phyloP scores from a whole-genome alignment of 495 filamentous ascomycete species.

The Pyrenula massariospora region DNA sequence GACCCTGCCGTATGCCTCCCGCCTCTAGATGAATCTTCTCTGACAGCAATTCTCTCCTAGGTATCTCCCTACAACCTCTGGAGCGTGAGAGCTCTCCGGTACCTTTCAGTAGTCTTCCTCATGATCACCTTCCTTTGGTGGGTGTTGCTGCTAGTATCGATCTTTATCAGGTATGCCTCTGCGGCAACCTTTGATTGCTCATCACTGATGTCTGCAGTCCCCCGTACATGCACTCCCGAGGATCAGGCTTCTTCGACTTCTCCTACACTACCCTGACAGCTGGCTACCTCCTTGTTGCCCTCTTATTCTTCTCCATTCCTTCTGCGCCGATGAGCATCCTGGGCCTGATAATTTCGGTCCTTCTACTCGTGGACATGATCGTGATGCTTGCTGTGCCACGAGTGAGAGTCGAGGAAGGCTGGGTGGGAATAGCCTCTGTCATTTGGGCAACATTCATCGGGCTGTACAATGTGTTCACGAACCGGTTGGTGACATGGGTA shows the following conservation, averaged over 20 bases:
- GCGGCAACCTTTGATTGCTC: no score
- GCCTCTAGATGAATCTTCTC: neutral
- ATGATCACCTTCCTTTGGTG: conserved; percentile 78
- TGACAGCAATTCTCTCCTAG: conserved; percentile 23
- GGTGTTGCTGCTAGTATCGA: conserved; percentile 70
- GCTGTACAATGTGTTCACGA: conserved; percentile 48
- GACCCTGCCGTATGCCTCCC: conserved; percentile 66
- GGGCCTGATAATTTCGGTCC: conserved; percentile 47
- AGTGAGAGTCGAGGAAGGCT: conserved; percentile 72
- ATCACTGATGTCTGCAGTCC: conserved; percentile 34
- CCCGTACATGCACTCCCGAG: conserved; percentile 71
- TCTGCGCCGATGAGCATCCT: conserved; percentile 63
- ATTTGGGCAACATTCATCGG: conserved; percentile 61
- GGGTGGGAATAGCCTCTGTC: conserved; percentile 77
- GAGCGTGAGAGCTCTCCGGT: conserved; percentile 68
- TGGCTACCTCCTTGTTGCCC: conserved; percentile 59
- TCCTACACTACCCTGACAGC: conserved; percentile 62
- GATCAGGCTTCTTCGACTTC: conserved; percentile 84
- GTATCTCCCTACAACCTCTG: conserved; percentile 94
- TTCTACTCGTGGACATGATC: conserved; percentile 71
- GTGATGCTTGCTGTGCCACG: conserved; percentile 62
- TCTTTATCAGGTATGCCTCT: conserved; percentile 46
- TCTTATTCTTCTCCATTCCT: conserved; percentile 79
- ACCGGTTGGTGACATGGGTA: conserved; percentile 64
- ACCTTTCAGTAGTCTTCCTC: conserved; percentile 61